Conservation (phyloP, 2,329 filamentous ascomycete species). For the Sporothrix brunneoviolacea region DNA sequence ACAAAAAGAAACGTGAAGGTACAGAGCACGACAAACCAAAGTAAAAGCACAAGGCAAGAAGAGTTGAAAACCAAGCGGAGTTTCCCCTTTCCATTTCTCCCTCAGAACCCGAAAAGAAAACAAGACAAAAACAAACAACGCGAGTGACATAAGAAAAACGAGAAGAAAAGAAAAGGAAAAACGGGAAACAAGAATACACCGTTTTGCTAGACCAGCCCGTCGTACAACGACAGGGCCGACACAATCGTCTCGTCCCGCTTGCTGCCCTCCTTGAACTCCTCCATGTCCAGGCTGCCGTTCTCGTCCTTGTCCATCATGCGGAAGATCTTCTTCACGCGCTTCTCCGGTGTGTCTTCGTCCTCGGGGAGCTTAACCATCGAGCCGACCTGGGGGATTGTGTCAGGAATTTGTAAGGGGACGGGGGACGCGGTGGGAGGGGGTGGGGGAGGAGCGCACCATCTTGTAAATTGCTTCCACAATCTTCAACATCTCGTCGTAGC, state of each 20-base stretch:
- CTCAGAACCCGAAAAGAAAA: neutral
- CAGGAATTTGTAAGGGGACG: neutral
- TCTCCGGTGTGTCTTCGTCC: conserved; percentile 98
- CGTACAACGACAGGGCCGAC: conserved; percentile 90
- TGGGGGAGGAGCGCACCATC: conserved; percentile 59
- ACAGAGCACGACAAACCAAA: no score
- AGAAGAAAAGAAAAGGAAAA: conserved; percentile 3
- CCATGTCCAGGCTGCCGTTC: conserved; percentile 92
- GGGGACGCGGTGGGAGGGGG: conserved; percentile 4
- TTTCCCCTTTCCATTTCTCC: no score
- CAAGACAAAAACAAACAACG: neutral
- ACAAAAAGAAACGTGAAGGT: neutral
- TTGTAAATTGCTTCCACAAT: conserved; percentile 99
- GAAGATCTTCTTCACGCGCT: conserved; percentile 97
- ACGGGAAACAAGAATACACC: neutral
- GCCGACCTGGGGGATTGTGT: conserved; percentile 65
- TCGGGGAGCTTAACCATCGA: conserved; percentile 99
- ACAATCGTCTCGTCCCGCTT: conserved; percentile 99
- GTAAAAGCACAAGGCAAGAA: neutral
- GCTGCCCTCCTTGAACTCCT: conserved; percentile 98
- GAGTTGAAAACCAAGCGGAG: neutral
- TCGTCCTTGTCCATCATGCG: conserved; percentile 99
- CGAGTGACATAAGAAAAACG: neutral
- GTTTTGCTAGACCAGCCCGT: conserved; percentile 68
- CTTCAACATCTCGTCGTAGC: conserved; percentile 96